These are phyloP conservation scores for Omphalea diandra DNA, from an alignment of 441 rosid genomes.

Conservation along the genomic window DNA sequence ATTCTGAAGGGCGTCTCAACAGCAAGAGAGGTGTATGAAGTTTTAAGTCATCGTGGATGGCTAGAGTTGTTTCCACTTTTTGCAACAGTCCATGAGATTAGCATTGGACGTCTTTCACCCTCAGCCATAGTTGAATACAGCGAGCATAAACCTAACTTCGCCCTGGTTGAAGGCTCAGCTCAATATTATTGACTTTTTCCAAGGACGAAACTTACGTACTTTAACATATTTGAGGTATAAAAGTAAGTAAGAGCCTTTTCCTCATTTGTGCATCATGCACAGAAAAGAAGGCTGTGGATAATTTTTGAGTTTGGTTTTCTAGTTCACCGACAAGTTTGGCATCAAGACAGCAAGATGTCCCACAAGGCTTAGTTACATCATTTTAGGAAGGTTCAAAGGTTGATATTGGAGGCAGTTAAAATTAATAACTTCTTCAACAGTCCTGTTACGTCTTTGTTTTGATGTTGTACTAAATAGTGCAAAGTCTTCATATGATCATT, in stretches of 20 bases:
- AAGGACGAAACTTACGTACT: slow-evolving; percentile 7
- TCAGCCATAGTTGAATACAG: slow-evolving; percentile 80
- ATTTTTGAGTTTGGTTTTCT: slow-evolving; percentile 8
- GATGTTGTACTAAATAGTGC: background rate
- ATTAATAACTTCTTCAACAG: slow-evolving; percentile 6
- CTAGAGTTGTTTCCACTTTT: slow-evolving; percentile 85
- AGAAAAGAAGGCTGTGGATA: slow-evolving; percentile 5
- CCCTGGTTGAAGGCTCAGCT: slow-evolving; percentile 38
- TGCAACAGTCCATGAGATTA: slow-evolving; percentile 76
- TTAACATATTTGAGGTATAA: slow-evolving; percentile 13
- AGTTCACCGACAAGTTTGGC: slow-evolving; percentile 14
- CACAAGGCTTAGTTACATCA: slow-evolving; percentile 13
- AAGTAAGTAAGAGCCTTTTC: slow-evolving; percentile 14
- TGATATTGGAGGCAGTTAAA: slow-evolving; percentile 15
- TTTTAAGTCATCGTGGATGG: slow-evolving; percentile 80
- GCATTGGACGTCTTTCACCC: slow-evolving; percentile 73
- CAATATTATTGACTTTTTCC: slow-evolving; percentile 29
- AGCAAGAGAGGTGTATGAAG: slow-evolving; percentile 86
- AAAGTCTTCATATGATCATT: slow-evolving; percentile 10
- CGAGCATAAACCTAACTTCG: slow-evolving; percentile 56
- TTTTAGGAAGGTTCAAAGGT: slow-evolving; percentile 15
- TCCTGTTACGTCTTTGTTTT: background rate
- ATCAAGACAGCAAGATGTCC: slow-evolving; percentile 14
- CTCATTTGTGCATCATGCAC: slow-evolving; percentile 6
- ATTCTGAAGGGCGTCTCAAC: slow-evolving; percentile 80